Conservation (phyloP, 1,284 basidiomycete species). For the Taiwanofungus camphoratus region DNA sequence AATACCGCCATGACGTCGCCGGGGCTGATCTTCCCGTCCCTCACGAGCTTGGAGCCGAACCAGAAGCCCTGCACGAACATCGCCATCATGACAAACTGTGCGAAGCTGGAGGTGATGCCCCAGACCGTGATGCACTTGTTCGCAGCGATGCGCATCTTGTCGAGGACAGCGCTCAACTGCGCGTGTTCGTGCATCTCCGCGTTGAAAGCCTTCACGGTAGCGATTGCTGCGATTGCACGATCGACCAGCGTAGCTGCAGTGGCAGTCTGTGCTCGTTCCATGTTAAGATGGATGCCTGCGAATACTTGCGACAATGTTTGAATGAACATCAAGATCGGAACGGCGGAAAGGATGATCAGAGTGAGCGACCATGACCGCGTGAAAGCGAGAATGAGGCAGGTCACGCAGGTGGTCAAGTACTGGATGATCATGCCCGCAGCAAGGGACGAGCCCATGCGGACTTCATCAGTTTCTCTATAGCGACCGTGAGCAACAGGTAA, state of each 20-base stretch:
- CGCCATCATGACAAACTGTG: slow-evolving; percentile 77
- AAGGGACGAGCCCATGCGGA: slow-evolving; percentile 78
- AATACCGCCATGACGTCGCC: slow-evolving; percentile 93
- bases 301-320: slow-evolving; percentile 72
- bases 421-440: slow-evolving; percentile 77
- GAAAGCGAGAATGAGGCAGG: slow-evolving; percentile 81
- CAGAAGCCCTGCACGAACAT: slow-evolving; percentile 98
- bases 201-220: slow-evolving; percentile 96
- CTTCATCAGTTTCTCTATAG: slow-evolving; percentile 88
- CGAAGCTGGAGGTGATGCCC: slow-evolving; percentile 65
- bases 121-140: slow-evolving; percentile 64
- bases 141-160: slow-evolving; percentile 42
- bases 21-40: slow-evolving; percentile 58
- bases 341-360: slow-evolving; percentile 85
- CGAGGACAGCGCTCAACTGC: slow-evolving; percentile 44
- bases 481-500: neutral
- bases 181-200: slow-evolving; percentile 61
- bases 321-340: slow-evolving; percentile 78
- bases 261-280: slow-evolving; percentile 66
- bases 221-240: slow-evolving; percentile 72
- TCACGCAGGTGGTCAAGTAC: slow-evolving; percentile 73
- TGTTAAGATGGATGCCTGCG: slow-evolving; percentile 60
- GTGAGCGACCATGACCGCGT: slow-evolving; percentile 78
- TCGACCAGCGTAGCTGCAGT: slow-evolving; percentile 77
- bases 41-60: slow-evolving; percentile 88